These are phyloP conservation scores for Chrysanthemum makinoi DNA, from an alignment of 129 eudicot genomes.

Conservation along the genomic window DNA sequence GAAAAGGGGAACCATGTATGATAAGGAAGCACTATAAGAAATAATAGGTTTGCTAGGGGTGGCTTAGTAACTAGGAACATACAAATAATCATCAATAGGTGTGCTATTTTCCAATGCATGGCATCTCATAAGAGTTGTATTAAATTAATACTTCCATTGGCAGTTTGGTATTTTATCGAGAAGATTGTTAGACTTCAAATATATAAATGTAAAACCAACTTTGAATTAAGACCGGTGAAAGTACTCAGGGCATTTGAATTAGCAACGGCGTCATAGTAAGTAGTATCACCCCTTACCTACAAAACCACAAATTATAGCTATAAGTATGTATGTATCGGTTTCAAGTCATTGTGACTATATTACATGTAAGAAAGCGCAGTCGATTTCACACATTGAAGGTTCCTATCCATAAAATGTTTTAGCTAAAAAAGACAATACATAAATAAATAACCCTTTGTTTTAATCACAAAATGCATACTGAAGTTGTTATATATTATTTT, in stretches of 20 bases:
- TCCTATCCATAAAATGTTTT: conserved; percentile 9
- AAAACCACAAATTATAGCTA: conserved; percentile 9
- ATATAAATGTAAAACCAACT: conserved; percentile 37
- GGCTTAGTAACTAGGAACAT: background rate
- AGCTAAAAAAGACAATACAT: background rate
- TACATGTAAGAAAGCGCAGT: conserved; percentile 2
- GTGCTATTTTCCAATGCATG: background rate
- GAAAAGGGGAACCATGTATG: background rate
- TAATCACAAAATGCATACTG: background rate
- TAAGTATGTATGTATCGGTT: background rate
- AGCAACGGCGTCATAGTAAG: conserved; percentile 93
- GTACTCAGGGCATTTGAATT: conserved; percentile 92
- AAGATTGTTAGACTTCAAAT: conserved; percentile 4
- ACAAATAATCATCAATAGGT: background rate
- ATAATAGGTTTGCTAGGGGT: background rate
- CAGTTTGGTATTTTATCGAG: background rate
- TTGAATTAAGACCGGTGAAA: conserved; percentile 79
- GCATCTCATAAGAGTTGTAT: background rate
- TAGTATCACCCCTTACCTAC: conserved; percentile 70
- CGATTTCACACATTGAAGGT: conserved; percentile 4
- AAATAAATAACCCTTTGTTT: background rate
- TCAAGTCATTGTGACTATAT: conserved; percentile 7
- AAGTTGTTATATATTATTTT: background rate
- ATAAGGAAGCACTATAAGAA: background rate
- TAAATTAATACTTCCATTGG: background rate